These are phyloP conservation scores for Diaporthe humulicola DNA, from an alignment of 2,329 filamentous ascomycete species.

Conservation along the genomic window DNA sequence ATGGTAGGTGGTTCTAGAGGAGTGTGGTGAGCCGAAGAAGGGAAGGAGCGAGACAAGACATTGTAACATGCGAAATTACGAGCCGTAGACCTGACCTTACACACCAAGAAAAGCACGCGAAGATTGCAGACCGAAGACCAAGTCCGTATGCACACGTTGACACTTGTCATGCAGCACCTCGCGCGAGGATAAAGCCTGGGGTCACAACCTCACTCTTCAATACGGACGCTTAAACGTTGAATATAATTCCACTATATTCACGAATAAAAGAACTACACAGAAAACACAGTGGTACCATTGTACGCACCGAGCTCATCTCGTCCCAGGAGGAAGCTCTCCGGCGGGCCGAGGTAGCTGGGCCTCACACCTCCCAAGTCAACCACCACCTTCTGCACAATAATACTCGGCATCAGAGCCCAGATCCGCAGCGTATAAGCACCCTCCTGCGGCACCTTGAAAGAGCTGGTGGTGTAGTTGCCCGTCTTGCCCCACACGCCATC, in stretches of 20 bases:
- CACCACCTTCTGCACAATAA: constrained; percentile 69
- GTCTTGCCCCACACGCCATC: constrained; percentile 61
- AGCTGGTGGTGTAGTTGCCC: constrained; percentile 59
- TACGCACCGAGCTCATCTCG: constrained; percentile 53
- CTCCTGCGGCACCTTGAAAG: constrained; percentile 54
- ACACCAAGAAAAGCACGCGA: too few species aligned
- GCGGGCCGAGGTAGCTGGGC: constrained; percentile 68
- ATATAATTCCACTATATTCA: not conserved
- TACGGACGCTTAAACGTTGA: not conserved
- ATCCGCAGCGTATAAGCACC: constrained; percentile 64
- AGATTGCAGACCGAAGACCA: too few species aligned
- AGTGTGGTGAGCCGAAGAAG: not conserved
- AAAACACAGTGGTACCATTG: constrained; percentile 50
- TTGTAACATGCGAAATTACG: too few species aligned
- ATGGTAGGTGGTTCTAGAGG: not conserved
- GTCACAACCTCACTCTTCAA: too few species aligned
- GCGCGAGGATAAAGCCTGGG: too few species aligned
- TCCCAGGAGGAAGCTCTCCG: constrained; percentile 65
- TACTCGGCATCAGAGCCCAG: constrained; percentile 65
- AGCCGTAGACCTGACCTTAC: too few species aligned
- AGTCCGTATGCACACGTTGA: too few species aligned
- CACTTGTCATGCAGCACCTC: too few species aligned
- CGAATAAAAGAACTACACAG: not conserved
- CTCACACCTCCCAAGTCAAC: constrained; percentile 68
- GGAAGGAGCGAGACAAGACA: too few species aligned